Conservation (phyloP, 225 moss, liverwort and hornwort species). For the Polytrichum formosum region DNA sequence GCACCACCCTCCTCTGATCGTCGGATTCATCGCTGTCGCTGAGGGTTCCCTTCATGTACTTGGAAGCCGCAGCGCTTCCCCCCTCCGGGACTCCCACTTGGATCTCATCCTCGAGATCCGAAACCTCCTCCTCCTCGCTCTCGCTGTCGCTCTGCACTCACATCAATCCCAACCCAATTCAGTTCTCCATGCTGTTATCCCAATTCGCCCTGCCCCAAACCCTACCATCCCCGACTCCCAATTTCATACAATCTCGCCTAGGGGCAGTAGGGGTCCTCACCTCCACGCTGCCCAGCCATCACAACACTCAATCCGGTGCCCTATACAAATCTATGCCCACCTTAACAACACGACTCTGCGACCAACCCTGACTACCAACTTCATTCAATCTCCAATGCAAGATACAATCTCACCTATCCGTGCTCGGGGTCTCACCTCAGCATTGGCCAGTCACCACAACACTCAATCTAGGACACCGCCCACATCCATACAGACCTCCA, state of each 20-base stretch:
- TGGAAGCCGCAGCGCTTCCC: constrained; percentile 25
- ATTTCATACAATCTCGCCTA: neutral
- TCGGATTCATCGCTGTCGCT: constrained; percentile 83
- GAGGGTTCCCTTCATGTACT: constrained; percentile 34
- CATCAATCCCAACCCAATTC: neutral
- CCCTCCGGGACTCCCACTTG: constrained; percentile 1
- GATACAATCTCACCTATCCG: too few relatives aligned
- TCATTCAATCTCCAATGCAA: too few relatives aligned
- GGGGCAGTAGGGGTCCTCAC: neutral
- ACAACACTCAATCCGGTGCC: neutral
- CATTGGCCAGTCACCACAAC: too few relatives aligned
- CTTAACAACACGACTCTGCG: neutral
- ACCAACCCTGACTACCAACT: too few relatives aligned
- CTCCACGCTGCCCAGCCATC: neutral
- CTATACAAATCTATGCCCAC: neutral
- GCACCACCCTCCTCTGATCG: constrained; percentile 70
- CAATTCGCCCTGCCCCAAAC: neutral
- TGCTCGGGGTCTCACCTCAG: too few relatives aligned
- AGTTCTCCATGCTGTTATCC: neutral
- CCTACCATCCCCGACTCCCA: neutral
- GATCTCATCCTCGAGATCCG: constrained; percentile 7
- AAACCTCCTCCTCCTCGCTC: constrained; percentile 30
- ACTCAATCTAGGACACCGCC: too few relatives aligned
- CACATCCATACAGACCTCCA: too few relatives aligned
- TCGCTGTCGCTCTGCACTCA: constrained; percentile 46